A percentile compares a stretch with the other conserved stretches of the same genome.
phyloP scores from a whole-genome alignment of 495 filamentous ascomycete species.

The Lichenothelia convexa region DNA sequence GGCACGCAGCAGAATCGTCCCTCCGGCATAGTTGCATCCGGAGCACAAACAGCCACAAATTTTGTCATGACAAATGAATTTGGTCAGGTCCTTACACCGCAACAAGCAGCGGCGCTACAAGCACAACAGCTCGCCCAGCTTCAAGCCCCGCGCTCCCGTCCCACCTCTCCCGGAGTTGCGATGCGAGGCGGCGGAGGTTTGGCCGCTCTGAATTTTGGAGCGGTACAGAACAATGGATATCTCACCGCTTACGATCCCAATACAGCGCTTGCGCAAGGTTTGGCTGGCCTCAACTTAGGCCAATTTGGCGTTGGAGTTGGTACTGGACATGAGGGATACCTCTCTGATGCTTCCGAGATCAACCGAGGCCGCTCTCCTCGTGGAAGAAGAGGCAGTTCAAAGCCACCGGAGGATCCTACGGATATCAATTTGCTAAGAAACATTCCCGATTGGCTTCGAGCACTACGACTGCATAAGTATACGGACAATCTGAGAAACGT shows the following conservation, averaged over 20 bases:
- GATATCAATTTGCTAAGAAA: constrained; percentile 82
- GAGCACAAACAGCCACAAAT: constrained; percentile 39
- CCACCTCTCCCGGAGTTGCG: constrained; percentile 76
- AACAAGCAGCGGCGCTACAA: constrained; percentile 76
- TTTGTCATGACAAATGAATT: constrained; percentile 82
- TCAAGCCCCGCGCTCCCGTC: constrained; percentile 68
- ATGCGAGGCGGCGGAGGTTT: constrained; percentile 50
- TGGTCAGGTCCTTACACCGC: constrained; percentile 67
- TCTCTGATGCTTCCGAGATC: constrained; percentile 87
- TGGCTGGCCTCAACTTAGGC: constrained; percentile 51
- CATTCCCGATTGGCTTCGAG: constrained; percentile 90
- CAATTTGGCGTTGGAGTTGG: constrained; percentile 29
- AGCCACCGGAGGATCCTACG: constrained; percentile 94
- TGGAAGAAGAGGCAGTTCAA: constrained; percentile 82
- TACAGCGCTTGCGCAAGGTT: constrained; percentile 53
- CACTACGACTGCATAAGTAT: constrained; percentile 91
- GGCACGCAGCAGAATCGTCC: constrained; percentile 25
- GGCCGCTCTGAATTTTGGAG: constrained; percentile 43
- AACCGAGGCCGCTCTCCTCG: constrained; percentile 78
- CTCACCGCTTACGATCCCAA: constrained; percentile 68
- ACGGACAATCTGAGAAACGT: constrained; percentile 95
- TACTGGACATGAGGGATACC: constrained; percentile 53
- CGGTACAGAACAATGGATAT: constrained; percentile 91
- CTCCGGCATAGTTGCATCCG: constrained; percentile 9
- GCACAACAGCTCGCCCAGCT: constrained; percentile 62